Percentiles rank a stretch among this genome's conserved stretches.
Conservation (phyloP, 2,329 filamentous ascomycete species). For the Monilinia fructigena region DNA sequence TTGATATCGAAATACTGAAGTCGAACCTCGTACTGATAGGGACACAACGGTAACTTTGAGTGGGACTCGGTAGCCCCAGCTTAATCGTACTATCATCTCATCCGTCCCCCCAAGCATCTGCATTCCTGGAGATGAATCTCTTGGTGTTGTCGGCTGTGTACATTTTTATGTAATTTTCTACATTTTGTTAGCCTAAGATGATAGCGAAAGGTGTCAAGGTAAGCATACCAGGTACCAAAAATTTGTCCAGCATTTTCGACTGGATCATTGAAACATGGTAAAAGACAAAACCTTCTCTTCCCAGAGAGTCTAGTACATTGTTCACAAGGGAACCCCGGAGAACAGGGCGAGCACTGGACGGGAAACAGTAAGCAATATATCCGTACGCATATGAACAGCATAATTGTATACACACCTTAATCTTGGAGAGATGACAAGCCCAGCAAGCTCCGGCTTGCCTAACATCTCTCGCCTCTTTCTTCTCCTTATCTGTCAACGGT, state of each 20-base stretch:
- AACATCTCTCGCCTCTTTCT: constrained; percentile 38
- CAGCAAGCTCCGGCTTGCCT: constrained; percentile 39
- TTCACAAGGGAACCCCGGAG: constrained; percentile 37
- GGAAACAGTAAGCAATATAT: not conserved
- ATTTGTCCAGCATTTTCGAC: constrained; percentile 35
- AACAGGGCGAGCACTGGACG: constrained; percentile 38
- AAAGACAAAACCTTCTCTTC: constrained; percentile 39
- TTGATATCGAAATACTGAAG: constrained; percentile 33
- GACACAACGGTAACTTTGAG: constrained; percentile 35
- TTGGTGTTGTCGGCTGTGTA: constrained; percentile 37
- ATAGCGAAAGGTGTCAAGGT: not conserved
- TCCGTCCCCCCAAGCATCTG: constrained; percentile 36
- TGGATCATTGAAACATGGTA: constrained; percentile 40
- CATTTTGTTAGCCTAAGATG: constrained; percentile 22
- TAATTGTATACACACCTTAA: constrained; percentile 30
- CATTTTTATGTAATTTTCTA: constrained; percentile 36
- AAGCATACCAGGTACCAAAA: constrained; percentile 36
- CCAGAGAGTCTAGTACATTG: constrained; percentile 37
- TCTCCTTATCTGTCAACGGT: constrained; percentile 36
- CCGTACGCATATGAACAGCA: no score
- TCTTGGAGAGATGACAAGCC: constrained; percentile 41
- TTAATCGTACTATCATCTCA: constrained; percentile 31
- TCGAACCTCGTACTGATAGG: constrained; percentile 30
- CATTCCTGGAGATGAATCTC: constrained; percentile 34
- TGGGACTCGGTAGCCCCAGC: constrained; percentile 35